Evolutionary conservation across 148 eudicot genomes (phyloP), one percentile per base, ranked within the genome.

Genomic region (Amaranthus palmeri): DNA sequence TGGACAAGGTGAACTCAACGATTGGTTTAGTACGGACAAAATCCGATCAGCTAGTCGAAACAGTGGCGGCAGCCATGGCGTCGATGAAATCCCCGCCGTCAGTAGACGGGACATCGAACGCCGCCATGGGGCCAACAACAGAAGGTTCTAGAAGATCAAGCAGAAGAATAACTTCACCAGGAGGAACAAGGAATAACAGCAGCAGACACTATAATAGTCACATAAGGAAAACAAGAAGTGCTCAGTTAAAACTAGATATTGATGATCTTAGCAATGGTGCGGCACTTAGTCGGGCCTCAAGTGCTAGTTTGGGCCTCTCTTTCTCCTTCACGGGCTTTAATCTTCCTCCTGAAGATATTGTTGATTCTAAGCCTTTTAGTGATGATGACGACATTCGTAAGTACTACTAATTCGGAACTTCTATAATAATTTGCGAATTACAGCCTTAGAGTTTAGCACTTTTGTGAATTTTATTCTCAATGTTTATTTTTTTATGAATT

Each of bases 251-350:
- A 15, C 85, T 85, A n/a, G 14, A 77, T 0, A 88, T 88, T 13
- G 79, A 82, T 4, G 91, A 93, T 6, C 80, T 93, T 11, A 82
- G 81, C 84, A 86, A 92, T 54, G 92, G 98, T 43, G 97, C 98
- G 0, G 97, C 97, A 14, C 76, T 93, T 18, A 93, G 98, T 79
- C 71, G 98, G 49, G 98, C 98, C 25, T 93, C 98, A 2, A 91
- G 97, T 62, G 98, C 97, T 10, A 93, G 98, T 76, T 73, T 93
- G 70, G 98, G 98, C 8, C 73, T 93, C 43, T 93, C 98, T 0
- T 89, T 89, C 73, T 84, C 95, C 10, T 88, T 91, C 81, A 93
- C 98, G 36, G 98, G 97, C 68, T 93, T 86, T 74, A 93, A 80
- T 8, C 73, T 86, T 76, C 97, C 97, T 3, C 89, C 90, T 6